phyloP scores from a whole-genome alignment of 2,329 filamentous ascomycete genomes.

The Diaporthe eres region DNA sequence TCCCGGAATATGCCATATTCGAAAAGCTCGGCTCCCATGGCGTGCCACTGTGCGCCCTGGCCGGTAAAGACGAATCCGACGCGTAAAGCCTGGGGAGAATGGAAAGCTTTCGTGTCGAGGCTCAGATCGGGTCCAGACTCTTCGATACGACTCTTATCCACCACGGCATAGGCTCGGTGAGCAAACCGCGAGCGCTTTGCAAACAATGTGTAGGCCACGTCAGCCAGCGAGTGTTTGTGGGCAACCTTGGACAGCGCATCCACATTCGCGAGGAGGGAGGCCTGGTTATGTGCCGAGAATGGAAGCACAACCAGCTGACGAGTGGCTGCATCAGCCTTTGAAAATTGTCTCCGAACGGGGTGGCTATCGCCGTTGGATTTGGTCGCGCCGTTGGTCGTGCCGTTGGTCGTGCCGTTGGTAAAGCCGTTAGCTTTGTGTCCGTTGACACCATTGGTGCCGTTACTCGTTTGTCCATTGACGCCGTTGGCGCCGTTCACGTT shows the following conservation, averaged over 20 bases:
- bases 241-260: background rate
- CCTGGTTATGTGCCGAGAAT: slow-evolving; percentile 10
- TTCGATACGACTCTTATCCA: background rate
- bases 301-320: background rate
- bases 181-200: background rate
- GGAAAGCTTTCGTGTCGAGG: too few species aligned
- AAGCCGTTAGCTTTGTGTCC: background rate
- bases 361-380: too few species aligned
- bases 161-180: background rate
- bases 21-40: slow-evolving; percentile 47
- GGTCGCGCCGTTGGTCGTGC: too few species aligned
- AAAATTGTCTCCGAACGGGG: too few species aligned
- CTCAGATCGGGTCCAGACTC: background rate
- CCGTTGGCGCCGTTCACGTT: background rate
- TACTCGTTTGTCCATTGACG: background rate
- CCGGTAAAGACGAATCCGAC: slow-evolving; percentile 47
- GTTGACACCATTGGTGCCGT: background rate
- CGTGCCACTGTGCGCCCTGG: slow-evolving; percentile 47
- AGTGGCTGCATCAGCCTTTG: background rate
- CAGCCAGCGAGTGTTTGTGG: background rate
- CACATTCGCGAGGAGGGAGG: background rate
- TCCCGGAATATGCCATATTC: slow-evolving; percentile 34
- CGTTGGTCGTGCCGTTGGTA: background rate
- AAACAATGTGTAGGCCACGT: background rate
- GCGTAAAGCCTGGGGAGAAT: background rate